Evolutionary conservation across 306 rosid species (phyloP).

Genomic region (Potentilla sterilis): DNA sequence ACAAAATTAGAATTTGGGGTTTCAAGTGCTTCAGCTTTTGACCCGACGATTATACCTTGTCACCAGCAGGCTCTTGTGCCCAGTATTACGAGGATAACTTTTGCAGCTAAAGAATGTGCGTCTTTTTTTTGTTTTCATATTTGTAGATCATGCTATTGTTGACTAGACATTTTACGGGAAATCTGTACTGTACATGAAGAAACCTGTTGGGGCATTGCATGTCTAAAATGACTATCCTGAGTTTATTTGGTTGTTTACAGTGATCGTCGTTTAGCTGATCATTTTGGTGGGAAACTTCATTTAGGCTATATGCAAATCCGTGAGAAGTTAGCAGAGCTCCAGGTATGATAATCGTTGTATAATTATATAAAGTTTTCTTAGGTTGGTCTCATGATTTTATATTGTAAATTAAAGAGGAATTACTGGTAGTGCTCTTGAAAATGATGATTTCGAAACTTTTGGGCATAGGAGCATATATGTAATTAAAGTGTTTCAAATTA

Average conservation of each 20-base stretch:
- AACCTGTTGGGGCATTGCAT: constrained; percentile 24
- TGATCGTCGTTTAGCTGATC: constrained; percentile 99
- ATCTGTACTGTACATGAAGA: constrained; percentile 33
- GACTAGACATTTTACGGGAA: constrained; percentile 37
- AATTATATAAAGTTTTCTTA: constrained; percentile 6
- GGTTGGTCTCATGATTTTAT: not conserved
- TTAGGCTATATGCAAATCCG: constrained; percentile 99
- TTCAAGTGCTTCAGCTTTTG: constrained; percentile 95
- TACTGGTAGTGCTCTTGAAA: not conserved
- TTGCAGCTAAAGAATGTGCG: constrained; percentile 99
- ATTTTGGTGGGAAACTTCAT: constrained; percentile 99
- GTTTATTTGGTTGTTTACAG: constrained; percentile 52
- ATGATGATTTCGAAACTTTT: not conserved
- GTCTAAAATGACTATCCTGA: constrained; percentile 33
- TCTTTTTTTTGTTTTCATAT: constrained; percentile 86
- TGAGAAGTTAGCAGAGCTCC: constrained; percentile 90
- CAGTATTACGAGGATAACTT: constrained; percentile 99
- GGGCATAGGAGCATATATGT: not conserved
- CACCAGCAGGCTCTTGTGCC: constrained; percentile 99
- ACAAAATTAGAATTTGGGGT: constrained; percentile 75
- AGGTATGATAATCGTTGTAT: constrained; percentile 47
- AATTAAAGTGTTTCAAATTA: not conserved
- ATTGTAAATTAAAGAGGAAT: constrained; percentile 9
- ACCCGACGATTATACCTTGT: constrained; percentile 97
- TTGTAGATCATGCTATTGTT: constrained; percentile 82